Conservation (phyloP, 208 protist genomes). For the Vickermania ingenoplastis region DNA sequence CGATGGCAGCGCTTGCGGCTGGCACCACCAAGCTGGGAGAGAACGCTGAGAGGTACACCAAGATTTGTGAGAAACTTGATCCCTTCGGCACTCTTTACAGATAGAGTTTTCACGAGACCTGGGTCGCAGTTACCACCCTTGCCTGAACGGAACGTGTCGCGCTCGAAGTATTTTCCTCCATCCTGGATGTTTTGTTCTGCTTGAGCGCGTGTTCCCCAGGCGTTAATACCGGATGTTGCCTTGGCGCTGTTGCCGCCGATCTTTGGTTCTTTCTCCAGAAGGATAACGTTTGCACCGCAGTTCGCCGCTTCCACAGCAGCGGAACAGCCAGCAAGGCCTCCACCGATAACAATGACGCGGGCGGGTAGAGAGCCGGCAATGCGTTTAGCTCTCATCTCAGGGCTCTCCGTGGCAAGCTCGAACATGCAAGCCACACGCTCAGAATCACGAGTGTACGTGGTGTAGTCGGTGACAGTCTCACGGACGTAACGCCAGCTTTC, state of each 20-base stretch:
- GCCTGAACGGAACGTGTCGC: conserved; percentile 67
- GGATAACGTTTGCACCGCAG: conserved; percentile 76
- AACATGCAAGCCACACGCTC: conserved; percentile 35
- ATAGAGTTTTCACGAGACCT: conserved; percentile 80
- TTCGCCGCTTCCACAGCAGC: conserved; percentile 72
- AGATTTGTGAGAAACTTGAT: conserved; percentile 71
- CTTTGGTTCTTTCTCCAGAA: conserved; percentile 87
- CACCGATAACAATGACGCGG: conserved; percentile 75
- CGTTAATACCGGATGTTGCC: conserved; percentile 95
- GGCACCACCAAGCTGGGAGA: conserved; percentile 89
- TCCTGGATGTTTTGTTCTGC: conserved; percentile 50
- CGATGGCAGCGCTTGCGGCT: conserved; percentile 82
- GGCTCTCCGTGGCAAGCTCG: conserved; percentile 32
- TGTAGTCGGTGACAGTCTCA: conserved; percentile 48
- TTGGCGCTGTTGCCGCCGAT: conserved; percentile 95
- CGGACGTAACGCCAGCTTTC: conserved; percentile 27
- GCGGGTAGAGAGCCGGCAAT: conserved; percentile 24
- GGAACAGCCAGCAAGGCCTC: conserved; percentile 69
- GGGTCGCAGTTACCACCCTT: conserved; percentile 55
- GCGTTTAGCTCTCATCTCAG: conserved; percentile 14
- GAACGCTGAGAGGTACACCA: conserved; percentile 71
- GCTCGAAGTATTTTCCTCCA: conserved; percentile 68
- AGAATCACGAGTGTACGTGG: conserved; percentile 21
- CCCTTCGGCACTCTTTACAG: conserved; percentile 52
- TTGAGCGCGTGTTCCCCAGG: conserved; percentile 81